phyloP scores from a whole-genome alignment of 768 basidiomycete genomes.

The Mycena sanguinolenta region DNA sequence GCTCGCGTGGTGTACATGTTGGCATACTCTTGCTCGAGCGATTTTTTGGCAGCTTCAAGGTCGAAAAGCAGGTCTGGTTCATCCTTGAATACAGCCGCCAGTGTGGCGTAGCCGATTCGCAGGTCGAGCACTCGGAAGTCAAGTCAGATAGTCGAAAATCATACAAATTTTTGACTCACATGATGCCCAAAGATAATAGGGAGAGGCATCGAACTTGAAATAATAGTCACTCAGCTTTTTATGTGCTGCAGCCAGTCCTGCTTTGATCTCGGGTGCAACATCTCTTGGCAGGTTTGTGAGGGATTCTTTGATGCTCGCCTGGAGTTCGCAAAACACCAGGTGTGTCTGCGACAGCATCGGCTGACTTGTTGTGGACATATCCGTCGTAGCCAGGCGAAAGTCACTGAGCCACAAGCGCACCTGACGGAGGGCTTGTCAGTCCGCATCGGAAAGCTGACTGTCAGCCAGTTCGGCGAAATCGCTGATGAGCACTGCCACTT shows the following conservation, averaged over 20 bases:
- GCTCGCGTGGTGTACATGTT: too few species aligned
- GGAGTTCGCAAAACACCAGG: constrained; percentile 33
- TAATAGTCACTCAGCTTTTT: too few species aligned
- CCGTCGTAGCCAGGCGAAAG: constrained; percentile 1
- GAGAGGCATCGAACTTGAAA: constrained; percentile 33
- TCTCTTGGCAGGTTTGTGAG: constrained; percentile 24
- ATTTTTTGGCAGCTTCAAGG: too few species aligned
- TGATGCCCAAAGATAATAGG: constrained; percentile 24
- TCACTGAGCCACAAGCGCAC: constrained; percentile 23
- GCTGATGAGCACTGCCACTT: too few species aligned
- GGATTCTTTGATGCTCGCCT: constrained; percentile 14
- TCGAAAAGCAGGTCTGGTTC: too few species aligned
- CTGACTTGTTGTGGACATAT: constrained; percentile 9
- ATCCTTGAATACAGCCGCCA: too few species aligned
- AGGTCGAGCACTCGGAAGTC: too few species aligned
- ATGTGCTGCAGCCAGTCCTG: constrained; percentile 21
- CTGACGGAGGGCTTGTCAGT: constrained; percentile 17
- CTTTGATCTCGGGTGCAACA: constrained; percentile 17
- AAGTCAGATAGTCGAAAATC: too few species aligned
- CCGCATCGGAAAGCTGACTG: constrained; percentile 1
- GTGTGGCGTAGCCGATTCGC: too few species aligned
- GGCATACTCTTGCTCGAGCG: too few species aligned
- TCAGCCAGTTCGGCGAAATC: not conserved
- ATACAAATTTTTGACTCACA: too few species aligned
- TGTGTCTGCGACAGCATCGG: constrained; percentile 36